phyloP scores from a whole-genome alignment of 352 stramenopile species.

The Hyaloperonospora arabidopsidis region DNA sequence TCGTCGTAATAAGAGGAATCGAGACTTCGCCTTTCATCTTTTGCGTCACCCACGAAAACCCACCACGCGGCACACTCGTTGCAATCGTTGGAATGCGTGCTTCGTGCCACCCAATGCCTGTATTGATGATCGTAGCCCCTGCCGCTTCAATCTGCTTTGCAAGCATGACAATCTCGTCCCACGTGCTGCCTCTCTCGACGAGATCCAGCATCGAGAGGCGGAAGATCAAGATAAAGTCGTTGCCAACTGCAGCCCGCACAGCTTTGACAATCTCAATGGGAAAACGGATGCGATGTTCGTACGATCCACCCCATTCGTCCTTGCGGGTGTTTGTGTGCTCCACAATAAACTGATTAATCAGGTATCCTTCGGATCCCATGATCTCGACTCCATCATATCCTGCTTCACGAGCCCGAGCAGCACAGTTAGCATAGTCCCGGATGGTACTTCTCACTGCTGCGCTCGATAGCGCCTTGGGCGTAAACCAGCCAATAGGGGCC shows the following conservation, averaged over 20 bases:
- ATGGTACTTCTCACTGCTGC: conserved; percentile 88
- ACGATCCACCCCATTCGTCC: conserved; percentile 91
- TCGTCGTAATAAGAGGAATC: conserved; percentile 93
- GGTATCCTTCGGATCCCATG: conserved; percentile 97
- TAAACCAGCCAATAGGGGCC: conserved; percentile 91
- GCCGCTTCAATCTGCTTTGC: conserved; percentile 88
- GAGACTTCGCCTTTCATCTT: conserved; percentile 84
- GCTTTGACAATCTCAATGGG: conserved; percentile 90
- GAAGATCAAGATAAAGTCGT: conserved; percentile 98
- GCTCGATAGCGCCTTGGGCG: conserved; percentile 74
- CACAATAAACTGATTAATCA: conserved; percentile 98
- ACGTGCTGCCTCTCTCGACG: conserved; percentile 84
- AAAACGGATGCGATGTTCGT: conserved; percentile 92
- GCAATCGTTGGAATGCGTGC: conserved; percentile 95
- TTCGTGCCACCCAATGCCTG: conserved; percentile 97
- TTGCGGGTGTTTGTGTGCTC: conserved; percentile 91
- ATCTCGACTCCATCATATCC: conserved; percentile 98
- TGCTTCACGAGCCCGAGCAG: conserved; percentile 74
- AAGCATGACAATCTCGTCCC: conserved; percentile 86
- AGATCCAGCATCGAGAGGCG: conserved; percentile 94
- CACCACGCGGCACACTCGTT: conserved; percentile 91
- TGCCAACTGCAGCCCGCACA: conserved; percentile 82
- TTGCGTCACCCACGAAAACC: conserved; percentile 91
- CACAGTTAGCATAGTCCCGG: conserved; percentile 88
- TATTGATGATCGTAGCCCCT: conserved; percentile 96